Evolutionary conservation across 225 moss, liverwort and hornwort genomes (phyloP), one percentile per base, ranked within the genome.

Genomic region (Antitrichia curtipendula): DNA sequence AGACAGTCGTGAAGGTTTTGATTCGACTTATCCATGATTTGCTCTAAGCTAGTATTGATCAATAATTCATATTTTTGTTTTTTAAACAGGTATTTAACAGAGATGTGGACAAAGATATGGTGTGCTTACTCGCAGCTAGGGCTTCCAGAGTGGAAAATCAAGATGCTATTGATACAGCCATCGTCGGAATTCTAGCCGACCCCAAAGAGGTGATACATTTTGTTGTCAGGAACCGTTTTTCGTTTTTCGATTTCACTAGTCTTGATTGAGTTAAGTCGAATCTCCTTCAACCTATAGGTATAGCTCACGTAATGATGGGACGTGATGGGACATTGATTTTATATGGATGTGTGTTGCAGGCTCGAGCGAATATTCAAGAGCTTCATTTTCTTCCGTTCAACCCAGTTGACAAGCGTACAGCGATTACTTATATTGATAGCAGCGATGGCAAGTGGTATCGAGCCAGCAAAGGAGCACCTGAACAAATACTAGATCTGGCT

Each of bases 361-460:
- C 95, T 81, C 95, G 95, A 75, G 91, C 92, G 53, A 93, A 93
- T 58, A 89, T 95, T 22, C 86, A 92, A 86, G 95, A 95, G 85
- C 2, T 91, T 32, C 95, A 95, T 70, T 95, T 95, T 72, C 90
- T 95, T 34, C 95, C 95, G 7, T 95, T 95, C 58, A 95, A 95
- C 81, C 95, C 96, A 78, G 93, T 93, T 16, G 96, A 96, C 38
- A 96, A 96, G 90, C 94, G 96, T 38, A 96, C 96, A 31, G 96
- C 96, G 27, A 91, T 96, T 34, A 96, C 96, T 14, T 96, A 94
- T 56, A 88, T 94, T 25, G 92, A 93, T 32, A 83, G 10, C 66
- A 75, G 49, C 58, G 93, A 92, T 82, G 91, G 88, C 61, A 93
- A 91, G 74, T 95, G 95, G 96, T 94, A 91, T 85, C 94, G 96